Evolutionary conservation across 1,139 yeast genomes (phyloP), one percentile per base, ranked within the genome.

Genomic region (Hanseniaspora gamundiae): DNA sequence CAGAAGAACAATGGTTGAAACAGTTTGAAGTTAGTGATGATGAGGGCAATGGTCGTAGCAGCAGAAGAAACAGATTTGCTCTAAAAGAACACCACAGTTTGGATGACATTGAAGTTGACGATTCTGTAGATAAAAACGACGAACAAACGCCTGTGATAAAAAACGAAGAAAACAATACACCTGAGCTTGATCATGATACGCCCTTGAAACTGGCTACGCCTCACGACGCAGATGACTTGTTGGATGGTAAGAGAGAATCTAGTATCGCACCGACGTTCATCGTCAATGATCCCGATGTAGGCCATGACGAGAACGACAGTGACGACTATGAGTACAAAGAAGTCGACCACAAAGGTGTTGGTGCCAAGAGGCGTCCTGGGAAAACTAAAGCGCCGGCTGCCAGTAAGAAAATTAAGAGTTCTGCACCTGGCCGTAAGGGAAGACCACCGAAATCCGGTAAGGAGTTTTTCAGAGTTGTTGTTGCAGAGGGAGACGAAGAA

Each of bases 1-100:
- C 86, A 3, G 93, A 82, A 60, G 88, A 80, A 48, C 87, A 81
- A 59, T 82, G 91, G 91, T 65, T 82, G 48, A 69, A 65, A 54
- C 74, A 75, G 51, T 74, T 76, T 47, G 82, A 76, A 51, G 64
- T 60, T 2, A 59, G 63, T 44, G 69, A 61, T 39, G 52, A 58
- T 22, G 66, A 60, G 53, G 13, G 55, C 11, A 5, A 3, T n/a
- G 33, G 41, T 35, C 9, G 36, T 20, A 20, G 26, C 43, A 17
- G 45, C 27, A 21, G 40, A 35, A 19, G 16, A 28, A 17, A 19
- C 13, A 19, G n/a, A n/a, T 17, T 19, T 33, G 6, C 26, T 7
- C 9, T 24, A 24, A 24, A 24, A 9, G 9, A 24, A 7, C 8
- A 24, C 6, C 26, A 24, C 6, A 9, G 9, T 24, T 9, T 24